A percentile compares a stretch with the other conserved stretches of the same genome.
phyloP scores from a whole-genome alignment of 345 rosid species.

The Euphorbia lathyris region DNA sequence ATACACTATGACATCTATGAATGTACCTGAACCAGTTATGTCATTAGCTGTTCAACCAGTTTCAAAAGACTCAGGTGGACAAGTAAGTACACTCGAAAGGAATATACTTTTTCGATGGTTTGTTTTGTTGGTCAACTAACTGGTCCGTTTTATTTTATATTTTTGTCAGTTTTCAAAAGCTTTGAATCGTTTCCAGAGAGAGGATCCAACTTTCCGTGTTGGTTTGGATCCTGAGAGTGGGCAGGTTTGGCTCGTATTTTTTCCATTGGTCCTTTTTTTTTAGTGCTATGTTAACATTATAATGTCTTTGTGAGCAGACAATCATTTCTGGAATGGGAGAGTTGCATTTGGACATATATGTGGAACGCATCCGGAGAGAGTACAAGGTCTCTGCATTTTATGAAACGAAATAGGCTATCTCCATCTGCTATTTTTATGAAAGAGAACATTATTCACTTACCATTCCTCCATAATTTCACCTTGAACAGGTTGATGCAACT shows the following conservation, averaged over 20 bases:
- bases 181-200: slow-evolving; percentile 87
- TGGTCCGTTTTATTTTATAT: neutral
- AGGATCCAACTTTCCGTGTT: slow-evolving; percentile 98
- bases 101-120: neutral
- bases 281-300: neutral
- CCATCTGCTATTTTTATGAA: neutral
- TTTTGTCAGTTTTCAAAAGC: slow-evolving; percentile 87
- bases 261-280: neutral
- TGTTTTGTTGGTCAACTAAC: neutral
- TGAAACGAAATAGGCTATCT: neutral
- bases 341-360: slow-evolving; percentile 91
- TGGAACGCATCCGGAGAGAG: slow-evolving; percentile 92
- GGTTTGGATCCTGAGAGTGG: slow-evolving; percentile 98
- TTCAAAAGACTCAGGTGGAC: slow-evolving; percentile 95
- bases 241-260: slow-evolving; percentile 51
- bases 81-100: slow-evolving; percentile 49
- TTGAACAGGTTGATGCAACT: slow-evolving; percentile 84
- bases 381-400: slow-evolving; percentile 59
- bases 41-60: slow-evolving; percentile 96
- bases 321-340: slow-evolving; percentile 99
- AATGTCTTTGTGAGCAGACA: slow-evolving; percentile 48
- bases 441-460: neutral
- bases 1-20: slow-evolving; percentile 99
- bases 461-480: neutral
- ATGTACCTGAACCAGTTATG: slow-evolving; percentile 99